Evolutionary conservation across 257 asterid species (phyloP).

Genomic region (Verbascum thapsus): DNA sequence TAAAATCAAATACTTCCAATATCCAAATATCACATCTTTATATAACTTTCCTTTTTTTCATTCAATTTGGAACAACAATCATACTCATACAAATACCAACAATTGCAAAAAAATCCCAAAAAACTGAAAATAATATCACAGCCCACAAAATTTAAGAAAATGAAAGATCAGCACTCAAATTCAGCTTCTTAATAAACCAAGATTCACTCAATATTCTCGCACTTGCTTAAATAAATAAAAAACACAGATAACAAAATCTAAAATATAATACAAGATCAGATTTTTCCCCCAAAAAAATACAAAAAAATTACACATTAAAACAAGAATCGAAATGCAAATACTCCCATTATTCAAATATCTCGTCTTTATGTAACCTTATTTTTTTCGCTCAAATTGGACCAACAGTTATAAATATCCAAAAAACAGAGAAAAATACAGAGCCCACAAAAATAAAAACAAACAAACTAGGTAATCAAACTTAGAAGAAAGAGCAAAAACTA

Average conservation of each 20-base stretch:
- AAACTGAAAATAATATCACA: slow-evolving; percentile 19
- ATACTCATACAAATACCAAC: slow-evolving; percentile 12
- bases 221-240: neutral
- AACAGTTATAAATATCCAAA: neutral
- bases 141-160: slow-evolving; percentile 16
- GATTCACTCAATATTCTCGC: neutral
- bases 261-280: slow-evolving; percentile 25
- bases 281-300: no score
- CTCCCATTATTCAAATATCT: no score
- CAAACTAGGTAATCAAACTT: no score
- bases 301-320: no score
- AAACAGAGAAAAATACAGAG: no score
- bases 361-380: no score
- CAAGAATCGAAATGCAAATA: no score
- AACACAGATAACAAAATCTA: neutral
- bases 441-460: no score
- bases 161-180: slow-evolving; percentile 11
- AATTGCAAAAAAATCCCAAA: slow-evolving; percentile 3
- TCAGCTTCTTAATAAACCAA: no score
- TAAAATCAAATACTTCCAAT: slow-evolving; percentile 1
- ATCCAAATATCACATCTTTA: no score
- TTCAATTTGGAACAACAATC: neutral
- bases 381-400: neutral
- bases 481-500: slow-evolving; percentile 26
- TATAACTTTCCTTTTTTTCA: no score